These are phyloP conservation scores for Rhytidhysteron rufulum DNA, from an alignment of 2,329 filamentous ascomycete species.

Conservation along the genomic window DNA sequence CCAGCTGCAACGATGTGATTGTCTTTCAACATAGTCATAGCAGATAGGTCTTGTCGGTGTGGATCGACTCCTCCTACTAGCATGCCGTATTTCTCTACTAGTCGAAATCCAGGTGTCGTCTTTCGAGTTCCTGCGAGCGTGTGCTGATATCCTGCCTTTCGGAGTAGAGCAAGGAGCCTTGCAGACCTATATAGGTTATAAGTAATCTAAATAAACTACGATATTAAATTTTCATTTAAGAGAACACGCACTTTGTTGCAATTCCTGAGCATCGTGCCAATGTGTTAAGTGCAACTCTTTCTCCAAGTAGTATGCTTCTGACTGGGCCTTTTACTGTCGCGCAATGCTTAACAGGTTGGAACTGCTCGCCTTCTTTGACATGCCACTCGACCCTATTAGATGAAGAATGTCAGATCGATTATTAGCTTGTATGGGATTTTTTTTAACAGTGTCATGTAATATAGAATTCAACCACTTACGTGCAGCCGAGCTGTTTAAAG, in stretches of 20 bases:
- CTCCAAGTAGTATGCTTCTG: constrained; percentile 79
- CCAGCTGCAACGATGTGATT: constrained; percentile 92
- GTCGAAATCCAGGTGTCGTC: constrained; percentile 90
- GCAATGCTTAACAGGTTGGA: constrained; percentile 58
- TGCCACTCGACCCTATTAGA: constrained; percentile 78
- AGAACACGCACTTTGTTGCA: constrained; percentile 56
- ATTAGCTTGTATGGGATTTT: not conserved
- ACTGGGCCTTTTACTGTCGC: constrained; percentile 85
- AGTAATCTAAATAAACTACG: no score
- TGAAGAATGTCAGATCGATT: constrained; percentile 2
- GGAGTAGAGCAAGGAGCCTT: constrained; percentile 49
- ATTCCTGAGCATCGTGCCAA: constrained; percentile 89
- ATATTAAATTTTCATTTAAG: no score
- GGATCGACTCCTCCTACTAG: constrained; percentile 87
- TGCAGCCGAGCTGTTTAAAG: constrained; percentile 83
- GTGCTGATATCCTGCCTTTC: constrained; percentile 68
- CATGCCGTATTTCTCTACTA: constrained; percentile 99
- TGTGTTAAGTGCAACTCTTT: constrained; percentile 87
- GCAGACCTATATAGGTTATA: constrained; percentile 35
- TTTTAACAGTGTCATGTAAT: not conserved
- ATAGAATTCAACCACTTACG: no score
- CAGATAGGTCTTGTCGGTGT: constrained; percentile 80
- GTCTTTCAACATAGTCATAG: constrained; percentile 99
- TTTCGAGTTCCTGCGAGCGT: constrained; percentile 92
- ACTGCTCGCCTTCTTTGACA: constrained; percentile 66